Conservation (phyloP, 23 red algal genomes). For the Gracilaria caudata region DNA sequence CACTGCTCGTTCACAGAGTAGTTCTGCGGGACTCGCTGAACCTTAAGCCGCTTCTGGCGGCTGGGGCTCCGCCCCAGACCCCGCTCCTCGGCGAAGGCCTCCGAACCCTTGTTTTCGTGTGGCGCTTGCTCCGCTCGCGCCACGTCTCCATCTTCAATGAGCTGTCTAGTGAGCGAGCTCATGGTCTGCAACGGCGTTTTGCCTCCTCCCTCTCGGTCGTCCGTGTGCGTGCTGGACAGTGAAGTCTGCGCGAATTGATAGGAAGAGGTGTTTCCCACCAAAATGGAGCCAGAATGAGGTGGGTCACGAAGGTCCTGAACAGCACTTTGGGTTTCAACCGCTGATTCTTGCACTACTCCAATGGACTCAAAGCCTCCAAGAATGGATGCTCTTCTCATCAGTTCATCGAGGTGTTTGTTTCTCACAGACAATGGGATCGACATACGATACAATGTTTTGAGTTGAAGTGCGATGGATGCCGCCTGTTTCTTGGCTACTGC, state of each 20-base stretch:
- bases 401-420: not conserved
- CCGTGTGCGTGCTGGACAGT: no score
- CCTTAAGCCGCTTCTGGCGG: not conserved
- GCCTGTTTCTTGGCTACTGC: slow-evolving; percentile 4
- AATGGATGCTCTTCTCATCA: not conserved
- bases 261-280: not conserved
- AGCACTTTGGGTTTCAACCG: not conserved
- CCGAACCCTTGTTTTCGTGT: not conserved
- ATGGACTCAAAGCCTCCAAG: not conserved
- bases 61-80: not conserved
- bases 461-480: not conserved
- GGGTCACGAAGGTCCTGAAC: not conserved
- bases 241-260: no score
- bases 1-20: no score
- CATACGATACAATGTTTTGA: not conserved
- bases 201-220: no score
- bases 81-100: not conserved
- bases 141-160: not conserved
- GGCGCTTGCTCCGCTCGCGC: not conserved
- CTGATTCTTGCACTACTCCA: not conserved
- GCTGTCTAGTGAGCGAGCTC: not conserved
- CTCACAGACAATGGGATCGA: not conserved
- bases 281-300: not conserved
- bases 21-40: no score
- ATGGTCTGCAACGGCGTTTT: no score